Conservation (phyloP, 495 filamentous ascomycete species). For the Aspergillus indologenus region DNA sequence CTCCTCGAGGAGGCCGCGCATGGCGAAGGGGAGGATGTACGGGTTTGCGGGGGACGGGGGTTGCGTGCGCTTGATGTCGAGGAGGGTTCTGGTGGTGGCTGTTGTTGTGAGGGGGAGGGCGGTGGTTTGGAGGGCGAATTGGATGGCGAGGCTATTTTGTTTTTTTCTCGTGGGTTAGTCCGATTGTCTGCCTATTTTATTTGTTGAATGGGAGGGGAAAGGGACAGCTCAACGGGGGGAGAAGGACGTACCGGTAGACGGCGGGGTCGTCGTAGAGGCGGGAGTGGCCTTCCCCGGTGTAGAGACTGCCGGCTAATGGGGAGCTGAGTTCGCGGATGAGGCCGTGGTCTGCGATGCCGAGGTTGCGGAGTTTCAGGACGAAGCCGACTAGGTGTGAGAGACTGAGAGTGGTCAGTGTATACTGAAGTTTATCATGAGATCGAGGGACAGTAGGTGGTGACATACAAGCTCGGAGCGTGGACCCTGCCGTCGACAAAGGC, state of each 20-base stretch:
- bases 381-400: slow-evolving; percentile 92
- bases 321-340: slow-evolving; percentile 86
- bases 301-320: slow-evolving; percentile 86
- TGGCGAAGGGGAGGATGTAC: slow-evolving; percentile 88
- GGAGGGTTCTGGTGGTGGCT: neutral
- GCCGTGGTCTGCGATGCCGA: slow-evolving; percentile 88
- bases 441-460: neutral
- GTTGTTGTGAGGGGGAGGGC: slow-evolving; percentile 48
- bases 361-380: slow-evolving; percentile 85
- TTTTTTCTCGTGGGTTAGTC: no score
- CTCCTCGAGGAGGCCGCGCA: slow-evolving; percentile 90
- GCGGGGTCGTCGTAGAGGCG: slow-evolving; percentile 84
- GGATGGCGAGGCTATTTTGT: slow-evolving; percentile 77
- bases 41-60: slow-evolving; percentile 62
- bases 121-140: slow-evolving; percentile 82
- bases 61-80: slow-evolving; percentile 51
- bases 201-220: no score
- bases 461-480: slow-evolving; percentile 87
- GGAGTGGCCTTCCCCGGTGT: slow-evolving; percentile 89
- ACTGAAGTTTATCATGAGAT: neutral
- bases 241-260: slow-evolving; percentile 73
- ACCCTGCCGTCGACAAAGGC: slow-evolving; percentile 93
- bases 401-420: slow-evolving; percentile 32
- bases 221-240: no score
- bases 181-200: no score